Percentiles rank a stretch among this genome's conserved stretches.
Evolutionary conservation across 2,329 filamentous ascomycete species (phyloP).

Genomic region (Cladophialophora immunda): DNA sequence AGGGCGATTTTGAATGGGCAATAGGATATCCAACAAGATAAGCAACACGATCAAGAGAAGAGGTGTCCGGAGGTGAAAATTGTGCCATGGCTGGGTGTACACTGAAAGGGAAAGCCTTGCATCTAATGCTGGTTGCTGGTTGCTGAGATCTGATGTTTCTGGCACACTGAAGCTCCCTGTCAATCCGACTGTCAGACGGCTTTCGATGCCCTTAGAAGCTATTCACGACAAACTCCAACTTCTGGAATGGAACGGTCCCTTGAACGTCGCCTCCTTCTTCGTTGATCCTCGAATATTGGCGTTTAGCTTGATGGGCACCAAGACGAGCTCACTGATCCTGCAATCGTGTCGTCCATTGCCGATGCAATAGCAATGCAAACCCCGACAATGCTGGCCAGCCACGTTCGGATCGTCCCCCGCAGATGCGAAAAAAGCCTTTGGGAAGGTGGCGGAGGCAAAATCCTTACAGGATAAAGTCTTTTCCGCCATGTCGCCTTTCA

Average conservation of each 20-base stretch:
- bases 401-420: neutral
- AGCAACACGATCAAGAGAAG: slow-evolving; percentile 58
- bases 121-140: neutral
- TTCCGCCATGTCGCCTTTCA: slow-evolving; percentile 2
- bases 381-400: neutral
- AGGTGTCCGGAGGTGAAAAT: slow-evolving; percentile 32
- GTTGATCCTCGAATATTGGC: neutral
- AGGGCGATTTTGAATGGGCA: slow-evolving; percentile 64
- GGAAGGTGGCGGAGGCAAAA: slow-evolving; percentile 5
- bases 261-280: neutral
- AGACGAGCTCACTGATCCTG: neutral
- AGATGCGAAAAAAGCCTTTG: neutral
- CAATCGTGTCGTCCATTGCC: neutral
- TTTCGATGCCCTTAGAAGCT: neutral
- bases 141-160: neutral
- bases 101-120: neutral
- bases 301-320: neutral
- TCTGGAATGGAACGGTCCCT: neutral
- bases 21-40: slow-evolving; percentile 67
- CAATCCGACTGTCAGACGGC: neutral
- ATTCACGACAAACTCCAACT: neutral
- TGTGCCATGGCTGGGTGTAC: slow-evolving; percentile 16
- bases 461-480: slow-evolving; percentile 19
- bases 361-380: neutral
- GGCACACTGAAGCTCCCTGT: neutral